These are phyloP conservation scores for Byssothecium circinans DNA, from an alignment of 2,329 filamentous ascomycete species.

Conservation along the genomic window DNA sequence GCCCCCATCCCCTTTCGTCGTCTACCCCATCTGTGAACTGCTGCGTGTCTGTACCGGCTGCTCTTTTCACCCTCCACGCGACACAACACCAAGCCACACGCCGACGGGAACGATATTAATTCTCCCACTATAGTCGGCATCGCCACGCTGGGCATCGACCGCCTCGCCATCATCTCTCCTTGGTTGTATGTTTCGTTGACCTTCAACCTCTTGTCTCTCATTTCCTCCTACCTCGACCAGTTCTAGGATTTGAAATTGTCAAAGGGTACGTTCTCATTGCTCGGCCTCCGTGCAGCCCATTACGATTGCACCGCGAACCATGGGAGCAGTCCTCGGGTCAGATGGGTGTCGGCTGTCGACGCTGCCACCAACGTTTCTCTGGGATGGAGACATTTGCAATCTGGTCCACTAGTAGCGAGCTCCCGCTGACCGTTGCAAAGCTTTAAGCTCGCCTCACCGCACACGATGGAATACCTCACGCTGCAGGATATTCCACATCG, in stretches of 20 bases:
- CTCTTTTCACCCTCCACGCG: constrained; percentile 14
- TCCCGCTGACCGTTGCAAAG: constrained; percentile 1
- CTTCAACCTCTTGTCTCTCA: background rate
- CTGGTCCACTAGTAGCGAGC: background rate
- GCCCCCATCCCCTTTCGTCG: constrained; percentile 28
- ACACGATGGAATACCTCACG: constrained; percentile 42
- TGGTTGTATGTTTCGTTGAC: background rate
- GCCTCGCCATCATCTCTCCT: constrained; percentile 1
- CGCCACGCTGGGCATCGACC: background rate
- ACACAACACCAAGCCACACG: constrained; percentile 21
- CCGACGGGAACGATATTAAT: constrained; percentile 15
- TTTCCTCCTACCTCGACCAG: background rate
- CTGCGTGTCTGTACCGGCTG: constrained; percentile 37
- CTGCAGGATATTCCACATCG: constrained; percentile 44
- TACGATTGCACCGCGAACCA: background rate
- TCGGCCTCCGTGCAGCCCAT: background rate
- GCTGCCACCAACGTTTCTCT: no score
- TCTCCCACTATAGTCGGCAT: constrained; percentile 13
- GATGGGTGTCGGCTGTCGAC: no score
- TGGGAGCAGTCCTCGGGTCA: no score
- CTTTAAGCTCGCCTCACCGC: no score
- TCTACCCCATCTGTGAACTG: constrained; percentile 28
- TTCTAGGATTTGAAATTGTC: background rate
- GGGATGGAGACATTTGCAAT: no score
- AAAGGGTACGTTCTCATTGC: constrained; percentile 2